A percentile compares a stretch with the other conserved stretches of the same genome.
Evolutionary conservation across 164 flowering plant genomes (phyloP).

Genomic region (Buxus sempervirens): DNA sequence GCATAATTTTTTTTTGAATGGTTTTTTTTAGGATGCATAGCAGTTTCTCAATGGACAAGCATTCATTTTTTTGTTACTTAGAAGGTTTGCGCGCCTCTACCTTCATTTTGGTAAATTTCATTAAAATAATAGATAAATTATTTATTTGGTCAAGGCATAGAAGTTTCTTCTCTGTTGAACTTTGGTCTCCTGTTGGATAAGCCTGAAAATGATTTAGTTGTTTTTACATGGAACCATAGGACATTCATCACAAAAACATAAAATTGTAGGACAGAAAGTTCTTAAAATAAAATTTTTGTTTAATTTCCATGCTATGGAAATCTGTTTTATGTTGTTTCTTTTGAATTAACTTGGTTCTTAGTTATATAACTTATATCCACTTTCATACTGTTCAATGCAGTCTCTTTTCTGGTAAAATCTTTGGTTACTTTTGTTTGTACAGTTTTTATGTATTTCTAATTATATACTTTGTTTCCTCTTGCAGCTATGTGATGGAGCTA

Average conservation of each 20-base stretch:
- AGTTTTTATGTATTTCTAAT: background rate
- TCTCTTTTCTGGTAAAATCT: background rate
- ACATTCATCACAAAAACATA: too few species aligned
- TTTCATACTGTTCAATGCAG: too few species aligned
- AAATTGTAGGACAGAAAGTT: background rate
- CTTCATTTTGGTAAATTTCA: too few species aligned
- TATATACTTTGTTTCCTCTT: background rate
- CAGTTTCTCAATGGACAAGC: too few species aligned
- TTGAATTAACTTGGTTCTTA: background rate
- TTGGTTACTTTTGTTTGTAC: background rate
- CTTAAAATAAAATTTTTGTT: background rate
- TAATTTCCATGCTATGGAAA: background rate
- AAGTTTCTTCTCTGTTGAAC: background rate
- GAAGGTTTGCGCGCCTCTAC: too few species aligned
- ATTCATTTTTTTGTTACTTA: too few species aligned
- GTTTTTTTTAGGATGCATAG: too few species aligned
- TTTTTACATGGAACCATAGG: background rate
- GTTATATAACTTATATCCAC: too few species aligned
- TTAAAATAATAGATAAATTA: too few species aligned
- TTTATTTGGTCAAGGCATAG: background rate
- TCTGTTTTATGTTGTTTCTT: background rate
- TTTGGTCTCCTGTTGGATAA: background rate
- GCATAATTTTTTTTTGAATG: too few species aligned
- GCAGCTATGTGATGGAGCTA: conserved; percentile 95
- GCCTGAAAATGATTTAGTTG: background rate